Evolutionary conservation across 2,329 filamentous ascomycete species (phyloP), one percentile per base, ranked within the genome.

Genomic region (Sporothrix variecibatus): DNA sequence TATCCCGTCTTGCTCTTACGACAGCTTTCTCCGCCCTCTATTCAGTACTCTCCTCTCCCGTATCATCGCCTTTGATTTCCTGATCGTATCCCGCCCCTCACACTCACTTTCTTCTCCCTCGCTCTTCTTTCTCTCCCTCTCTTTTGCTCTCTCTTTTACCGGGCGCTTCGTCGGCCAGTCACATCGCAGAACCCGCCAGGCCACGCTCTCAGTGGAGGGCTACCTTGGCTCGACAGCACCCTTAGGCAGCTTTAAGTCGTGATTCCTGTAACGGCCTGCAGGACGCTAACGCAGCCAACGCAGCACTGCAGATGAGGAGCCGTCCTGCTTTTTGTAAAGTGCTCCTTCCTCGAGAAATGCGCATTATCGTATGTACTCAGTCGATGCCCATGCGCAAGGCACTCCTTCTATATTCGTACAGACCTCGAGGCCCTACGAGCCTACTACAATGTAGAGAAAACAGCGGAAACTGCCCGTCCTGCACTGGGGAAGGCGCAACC

Each of bases 161-260:
- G 71, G 71, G 74, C 74, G 74, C 74, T 75, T 75, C 74, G 71
- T 49, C 71, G 72, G 60, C 74, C 74, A 75, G 68, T 75, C 72
- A 73, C 60, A 73, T 46, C 40, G 26, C 26, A 51, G 64, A 46
- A 53, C 28, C 11, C 6, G 9, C 46, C 46, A 69, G 46, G 9
- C 26, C 28, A 69, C 23, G 17, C 67, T 51, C 43, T n/a, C 28
- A 51, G 67, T 49, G 67, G 67, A 53, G 67, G 67, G 67, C 26
- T 38, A 31, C 67, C 49, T 56, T 70, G 49, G 53, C 69, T 71
- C 11, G 53, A 60, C 56, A 40, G 69, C 69, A 20, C 15, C 43
- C 15, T 20, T 15, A 49, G 6, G 43, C 43, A 49, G 5, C 12
- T 62, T 31, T 6, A 23, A 15, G 56, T 40, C 62, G 72, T 71